phyloP scores from a whole-genome alignment of 331 rosid genomes.

The Erythrophleum ivorense region DNA sequence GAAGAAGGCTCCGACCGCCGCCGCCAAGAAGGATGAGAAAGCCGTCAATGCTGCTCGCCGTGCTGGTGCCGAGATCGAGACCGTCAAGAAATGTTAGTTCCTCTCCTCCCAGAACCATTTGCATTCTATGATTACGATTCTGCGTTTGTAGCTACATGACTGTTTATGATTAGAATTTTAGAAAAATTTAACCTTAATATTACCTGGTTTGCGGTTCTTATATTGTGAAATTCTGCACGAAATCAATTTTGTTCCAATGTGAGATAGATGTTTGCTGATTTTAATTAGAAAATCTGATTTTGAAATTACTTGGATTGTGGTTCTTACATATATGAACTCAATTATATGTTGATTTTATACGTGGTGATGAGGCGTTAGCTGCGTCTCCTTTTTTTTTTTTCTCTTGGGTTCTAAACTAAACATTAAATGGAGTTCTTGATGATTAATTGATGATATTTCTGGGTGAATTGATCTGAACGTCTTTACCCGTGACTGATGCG shows the following conservation, averaged over 20 bases:
- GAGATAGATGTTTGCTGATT: not conserved
- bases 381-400: too few relatives aligned
- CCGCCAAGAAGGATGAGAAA: constrained; percentile 91
- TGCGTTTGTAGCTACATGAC: not conserved
- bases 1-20: constrained; percentile 85
- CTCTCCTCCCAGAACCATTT: not conserved
- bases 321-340: not conserved
- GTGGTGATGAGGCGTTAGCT: not conserved
- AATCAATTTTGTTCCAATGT: not conserved
- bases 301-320: not conserved
- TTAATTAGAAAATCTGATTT: not conserved
- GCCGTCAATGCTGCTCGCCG: constrained; percentile 97
- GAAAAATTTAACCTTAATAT: not conserved
- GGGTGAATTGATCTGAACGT: not conserved
- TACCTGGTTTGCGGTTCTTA: not conserved
- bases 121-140: not conserved
- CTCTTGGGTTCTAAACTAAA: too few relatives aligned
- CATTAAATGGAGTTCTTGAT: too few relatives aligned
- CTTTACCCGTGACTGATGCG: not conserved
- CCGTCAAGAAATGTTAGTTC: constrained; percentile 68
- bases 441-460: too few relatives aligned
- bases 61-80: constrained; percentile 81
- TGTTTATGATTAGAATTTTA: not conserved
- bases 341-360: not conserved
- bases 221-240: not conserved